phyloP scores from a whole-genome alignment of 2,329 filamentous ascomycete species.

The Paramyrothecium sp. region DNA sequence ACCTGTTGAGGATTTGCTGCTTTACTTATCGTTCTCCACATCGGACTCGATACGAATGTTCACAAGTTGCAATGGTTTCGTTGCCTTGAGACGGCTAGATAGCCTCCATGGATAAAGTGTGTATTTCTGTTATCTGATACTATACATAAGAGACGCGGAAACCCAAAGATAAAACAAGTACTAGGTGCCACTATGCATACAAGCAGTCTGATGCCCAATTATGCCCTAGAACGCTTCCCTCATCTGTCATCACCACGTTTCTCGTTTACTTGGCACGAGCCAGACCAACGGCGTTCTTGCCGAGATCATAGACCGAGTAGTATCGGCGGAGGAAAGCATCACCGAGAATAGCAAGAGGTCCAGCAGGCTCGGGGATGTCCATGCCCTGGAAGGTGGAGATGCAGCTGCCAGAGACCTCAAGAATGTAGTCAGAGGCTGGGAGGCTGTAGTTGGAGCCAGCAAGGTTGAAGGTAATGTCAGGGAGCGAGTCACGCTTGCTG shows the following conservation, averaged over 20 bases:
- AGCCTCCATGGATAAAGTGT: not conserved
- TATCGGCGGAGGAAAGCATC: conserved; percentile 82
- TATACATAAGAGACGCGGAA: conserved; percentile 12
- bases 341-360: conserved; percentile 91
- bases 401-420: conserved; percentile 92
- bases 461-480: conserved; percentile 89
- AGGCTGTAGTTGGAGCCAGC: conserved; percentile 93
- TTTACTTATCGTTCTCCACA: too few species aligned
- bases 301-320: conserved; percentile 97
- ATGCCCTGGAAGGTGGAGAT: conserved; percentile 98
- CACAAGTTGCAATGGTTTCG: too few species aligned
- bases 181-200: not conserved
- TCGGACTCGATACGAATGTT: too few species aligned
- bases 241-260: conserved; percentile 1
- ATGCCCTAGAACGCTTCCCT: not conserved
- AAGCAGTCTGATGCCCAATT: not conserved
- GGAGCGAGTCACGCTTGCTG: conserved; percentile 75
- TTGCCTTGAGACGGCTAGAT: too few species aligned
- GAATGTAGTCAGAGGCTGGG: conserved; percentile 84
- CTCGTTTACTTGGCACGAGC: conserved; percentile 69
- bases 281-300: conserved; percentile 83
- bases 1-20: too few species aligned
- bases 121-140: conserved; percentile 5
- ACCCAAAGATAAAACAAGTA: conserved; percentile 4
- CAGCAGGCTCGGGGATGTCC: conserved; percentile 83